Evolutionary conservation across 2,329 filamentous ascomycete genomes (phyloP).

Genomic region (Sodiomyces alkalinus): DNA sequence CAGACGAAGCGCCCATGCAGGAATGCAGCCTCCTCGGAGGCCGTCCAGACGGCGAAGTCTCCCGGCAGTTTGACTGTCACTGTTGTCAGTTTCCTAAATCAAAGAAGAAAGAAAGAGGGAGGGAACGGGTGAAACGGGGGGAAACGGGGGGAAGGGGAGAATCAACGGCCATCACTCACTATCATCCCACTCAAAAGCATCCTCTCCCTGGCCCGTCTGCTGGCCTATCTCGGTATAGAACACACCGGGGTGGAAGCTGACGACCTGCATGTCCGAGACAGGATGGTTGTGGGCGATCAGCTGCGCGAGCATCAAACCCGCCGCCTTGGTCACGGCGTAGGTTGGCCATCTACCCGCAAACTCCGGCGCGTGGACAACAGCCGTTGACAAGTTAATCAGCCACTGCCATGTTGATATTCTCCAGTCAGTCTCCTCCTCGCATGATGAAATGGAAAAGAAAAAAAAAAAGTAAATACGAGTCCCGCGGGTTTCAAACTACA

Average conservation of each 20-base stretch:
- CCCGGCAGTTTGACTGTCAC: conserved; percentile 1
- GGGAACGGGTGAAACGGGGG: not conserved
- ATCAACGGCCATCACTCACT: not conserved
- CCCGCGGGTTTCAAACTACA: not conserved
- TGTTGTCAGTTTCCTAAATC: not conserved
- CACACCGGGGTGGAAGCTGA: conserved; percentile 24
- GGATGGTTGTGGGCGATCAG: conserved; percentile 18
- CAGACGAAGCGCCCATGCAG: conserved; percentile 23
- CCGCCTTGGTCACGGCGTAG: conserved; percentile 22
- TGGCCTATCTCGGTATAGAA: conserved; percentile 17
- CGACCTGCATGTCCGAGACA: conserved; percentile 18
- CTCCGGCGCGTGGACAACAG: conserved; percentile 14
- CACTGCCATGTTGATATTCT: too few relatives aligned
- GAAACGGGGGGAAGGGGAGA: too few relatives aligned
- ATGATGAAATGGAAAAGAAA: not conserved
- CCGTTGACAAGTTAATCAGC: not conserved
- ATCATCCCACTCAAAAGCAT: not conserved
- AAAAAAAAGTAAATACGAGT: not conserved
- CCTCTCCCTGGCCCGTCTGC: not conserved
- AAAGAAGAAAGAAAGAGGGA: not conserved
- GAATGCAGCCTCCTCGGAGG: conserved; percentile 20
- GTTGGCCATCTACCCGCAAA: conserved; percentile 8
- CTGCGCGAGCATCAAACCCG: conserved; percentile 19
- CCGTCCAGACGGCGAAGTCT: conserved; percentile 22
- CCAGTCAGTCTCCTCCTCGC: too few relatives aligned